Conservation (phyloP, 1,284 basidiomycete species). For the Fomitopsis pinicola region DNA sequence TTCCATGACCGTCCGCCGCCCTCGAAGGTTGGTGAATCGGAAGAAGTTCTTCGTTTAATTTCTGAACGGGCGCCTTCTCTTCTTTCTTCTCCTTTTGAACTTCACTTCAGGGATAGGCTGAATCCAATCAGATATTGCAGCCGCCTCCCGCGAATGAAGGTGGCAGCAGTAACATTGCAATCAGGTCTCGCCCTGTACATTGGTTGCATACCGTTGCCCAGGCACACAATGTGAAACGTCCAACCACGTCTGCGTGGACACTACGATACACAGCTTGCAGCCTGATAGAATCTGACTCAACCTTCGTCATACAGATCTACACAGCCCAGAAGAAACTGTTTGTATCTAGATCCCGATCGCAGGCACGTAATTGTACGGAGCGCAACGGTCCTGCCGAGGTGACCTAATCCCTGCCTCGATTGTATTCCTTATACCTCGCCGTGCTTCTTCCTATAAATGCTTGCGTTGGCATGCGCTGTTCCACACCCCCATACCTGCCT, state of each 20-base stretch:
- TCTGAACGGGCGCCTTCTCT: background rate
- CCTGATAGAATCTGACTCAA: background rate
- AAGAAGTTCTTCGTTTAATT: background rate
- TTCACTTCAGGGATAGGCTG: background rate
- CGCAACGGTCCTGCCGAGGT: background rate
- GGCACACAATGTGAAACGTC: background rate
- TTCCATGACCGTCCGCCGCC: background rate
- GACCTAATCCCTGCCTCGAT: background rate
- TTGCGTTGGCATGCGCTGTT: background rate
- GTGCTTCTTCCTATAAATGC: background rate
- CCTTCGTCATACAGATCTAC: background rate
- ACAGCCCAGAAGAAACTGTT: background rate
- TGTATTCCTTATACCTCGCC: background rate
- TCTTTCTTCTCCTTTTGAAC: background rate
- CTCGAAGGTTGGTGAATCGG: background rate
- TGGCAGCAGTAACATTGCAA: conserved; percentile 1
- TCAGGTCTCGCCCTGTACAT: background rate
- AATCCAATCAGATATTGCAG: background rate
- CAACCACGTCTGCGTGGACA: background rate
- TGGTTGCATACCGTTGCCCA: background rate
- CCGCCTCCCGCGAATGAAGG: background rate
- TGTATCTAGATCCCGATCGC: background rate
- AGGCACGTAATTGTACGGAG: background rate
- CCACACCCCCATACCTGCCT: background rate
- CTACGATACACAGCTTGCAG: background rate